phyloP scores from a whole-genome alignment of 2,329 filamentous ascomycete genomes.

The Penicillium sp. region DNA sequence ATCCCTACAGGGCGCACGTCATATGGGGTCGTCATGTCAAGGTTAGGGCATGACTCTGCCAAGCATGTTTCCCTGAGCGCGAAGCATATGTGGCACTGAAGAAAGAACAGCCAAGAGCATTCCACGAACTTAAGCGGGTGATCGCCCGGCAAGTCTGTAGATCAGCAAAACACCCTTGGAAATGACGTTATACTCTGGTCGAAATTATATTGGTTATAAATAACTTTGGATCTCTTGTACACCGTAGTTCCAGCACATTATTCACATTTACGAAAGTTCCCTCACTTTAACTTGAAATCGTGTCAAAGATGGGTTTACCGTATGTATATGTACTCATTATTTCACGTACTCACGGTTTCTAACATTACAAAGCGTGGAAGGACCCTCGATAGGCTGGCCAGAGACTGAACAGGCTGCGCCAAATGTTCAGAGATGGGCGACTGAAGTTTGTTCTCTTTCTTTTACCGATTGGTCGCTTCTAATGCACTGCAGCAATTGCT shows the following conservation, averaged over 20 bases:
- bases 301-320: neutral
- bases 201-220: neutral
- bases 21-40: neutral
- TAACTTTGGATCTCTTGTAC: neutral
- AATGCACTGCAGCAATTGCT: slow-evolving; percentile 9
- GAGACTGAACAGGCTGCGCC: slow-evolving; percentile 7
- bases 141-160: neutral
- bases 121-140: neutral
- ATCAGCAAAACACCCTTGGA: neutral
- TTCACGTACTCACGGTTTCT: neutral
- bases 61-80: neutral
- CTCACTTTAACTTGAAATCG: neutral
- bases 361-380: slow-evolving; percentile 1
- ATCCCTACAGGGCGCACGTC: neutral
- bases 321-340: neutral
- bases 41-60: neutral
- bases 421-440: slow-evolving; percentile 7
- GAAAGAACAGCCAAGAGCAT: neutral
- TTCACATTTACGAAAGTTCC: neutral
- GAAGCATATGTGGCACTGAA: neutral
- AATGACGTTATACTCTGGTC: neutral
- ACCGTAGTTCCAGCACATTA: neutral
- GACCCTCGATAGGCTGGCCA: slow-evolving; percentile 3
- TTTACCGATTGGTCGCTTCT: neutral
- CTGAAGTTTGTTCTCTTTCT: neutral